phyloP scores from a whole-genome alignment of 352 stramenopile species.

The Pythium dissotocum region DNA sequence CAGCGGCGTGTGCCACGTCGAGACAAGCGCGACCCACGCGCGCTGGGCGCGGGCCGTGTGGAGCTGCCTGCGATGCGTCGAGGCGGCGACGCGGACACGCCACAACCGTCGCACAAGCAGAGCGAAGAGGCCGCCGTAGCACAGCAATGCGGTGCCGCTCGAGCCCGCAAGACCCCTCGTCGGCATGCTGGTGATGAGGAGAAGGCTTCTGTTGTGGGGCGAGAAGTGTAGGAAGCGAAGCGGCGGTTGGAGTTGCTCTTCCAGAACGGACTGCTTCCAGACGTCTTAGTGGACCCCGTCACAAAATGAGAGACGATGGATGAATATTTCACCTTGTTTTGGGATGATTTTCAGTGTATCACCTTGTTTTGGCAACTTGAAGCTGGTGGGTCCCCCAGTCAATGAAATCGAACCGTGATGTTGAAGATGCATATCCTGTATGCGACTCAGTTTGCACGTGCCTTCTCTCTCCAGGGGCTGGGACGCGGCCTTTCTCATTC shows the following conservation, averaged over 20 bases:
- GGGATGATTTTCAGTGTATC: neutral
- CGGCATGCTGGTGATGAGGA: neutral
- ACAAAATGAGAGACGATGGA: neutral
- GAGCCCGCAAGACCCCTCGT: neutral
- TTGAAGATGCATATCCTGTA: too few species aligned
- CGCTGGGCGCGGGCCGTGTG: neutral
- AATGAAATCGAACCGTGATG: too few species aligned
- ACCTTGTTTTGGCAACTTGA: constrained; percentile 1
- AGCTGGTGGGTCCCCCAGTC: neutral
- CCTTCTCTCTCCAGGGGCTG: too few species aligned
- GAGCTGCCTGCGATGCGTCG: constrained; percentile 13
- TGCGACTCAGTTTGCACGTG: too few species aligned
- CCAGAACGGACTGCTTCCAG: too few species aligned
- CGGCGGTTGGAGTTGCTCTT: too few species aligned
- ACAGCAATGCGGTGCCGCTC: constrained; percentile 7
- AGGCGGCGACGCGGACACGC: constrained; percentile 3
- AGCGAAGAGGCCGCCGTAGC: constrained; percentile 1
- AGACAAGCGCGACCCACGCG: constrained; percentile 8
- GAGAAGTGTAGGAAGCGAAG: too few species aligned
- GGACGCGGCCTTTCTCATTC: neutral
- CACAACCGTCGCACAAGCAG: constrained; percentile 16
- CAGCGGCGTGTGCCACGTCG: constrained; percentile 25
- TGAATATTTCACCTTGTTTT: constrained; percentile 6
- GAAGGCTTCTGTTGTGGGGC: too few species aligned
- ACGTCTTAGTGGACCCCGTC: too few species aligned